Percentiles rank a stretch among this genome's conserved stretches.
Evolutionary conservation across 495 filamentous ascomycete genomes (phyloP).

Genomic region (Hypoxylon subgilvum): DNA sequence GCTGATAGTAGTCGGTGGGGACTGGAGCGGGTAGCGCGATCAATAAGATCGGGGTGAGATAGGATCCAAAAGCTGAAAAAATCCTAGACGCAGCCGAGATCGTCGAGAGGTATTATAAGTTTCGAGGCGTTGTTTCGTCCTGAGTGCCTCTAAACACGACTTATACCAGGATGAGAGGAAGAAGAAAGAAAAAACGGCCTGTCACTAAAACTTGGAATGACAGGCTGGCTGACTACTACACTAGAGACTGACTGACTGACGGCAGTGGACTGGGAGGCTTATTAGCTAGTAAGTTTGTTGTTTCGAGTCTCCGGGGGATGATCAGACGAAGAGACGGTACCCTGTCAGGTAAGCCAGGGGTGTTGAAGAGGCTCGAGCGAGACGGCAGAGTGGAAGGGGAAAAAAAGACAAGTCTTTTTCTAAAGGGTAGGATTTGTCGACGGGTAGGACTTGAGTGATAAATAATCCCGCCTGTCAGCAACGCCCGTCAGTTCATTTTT

Average conservation of each 20-base stretch:
- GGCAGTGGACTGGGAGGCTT: not conserved
- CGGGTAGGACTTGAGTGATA: conserved; percentile 36
- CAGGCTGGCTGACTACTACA: no score
- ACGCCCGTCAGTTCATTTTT: conserved; percentile 6
- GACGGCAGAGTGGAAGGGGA: conserved; percentile 6
- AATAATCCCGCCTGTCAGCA: conserved; percentile 35
- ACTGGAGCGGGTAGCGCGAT: conserved; percentile 21
- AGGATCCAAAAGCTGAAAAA: not conserved
- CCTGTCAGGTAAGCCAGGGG: conserved; percentile 27
- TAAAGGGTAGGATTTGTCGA: conserved; percentile 14
- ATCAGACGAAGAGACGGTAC: conserved; percentile 26
- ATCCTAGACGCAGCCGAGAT: not conserved
- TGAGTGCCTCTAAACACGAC: conserved; percentile 4
- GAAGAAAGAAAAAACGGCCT: conserved; percentile 9
- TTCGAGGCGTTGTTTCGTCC: conserved; percentile 1
- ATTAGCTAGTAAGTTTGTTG: conserved; percentile 22
- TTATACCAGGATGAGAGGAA: conserved; percentile 8
- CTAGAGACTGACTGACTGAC: no score
- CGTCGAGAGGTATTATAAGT: conserved; percentile 6
- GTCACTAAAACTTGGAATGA: conserved; percentile 5
- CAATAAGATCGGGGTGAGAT: conserved; percentile 6
- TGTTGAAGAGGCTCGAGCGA: conserved; percentile 31
- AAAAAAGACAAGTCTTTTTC: conserved; percentile 13
- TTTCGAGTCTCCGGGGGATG: conserved; percentile 32
- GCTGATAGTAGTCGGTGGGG: conserved; percentile 24